Base-by-base conservation (phyloP, 2,329 filamentous ascomycete genomes). In the Ophiostoma piceae region DNA sequence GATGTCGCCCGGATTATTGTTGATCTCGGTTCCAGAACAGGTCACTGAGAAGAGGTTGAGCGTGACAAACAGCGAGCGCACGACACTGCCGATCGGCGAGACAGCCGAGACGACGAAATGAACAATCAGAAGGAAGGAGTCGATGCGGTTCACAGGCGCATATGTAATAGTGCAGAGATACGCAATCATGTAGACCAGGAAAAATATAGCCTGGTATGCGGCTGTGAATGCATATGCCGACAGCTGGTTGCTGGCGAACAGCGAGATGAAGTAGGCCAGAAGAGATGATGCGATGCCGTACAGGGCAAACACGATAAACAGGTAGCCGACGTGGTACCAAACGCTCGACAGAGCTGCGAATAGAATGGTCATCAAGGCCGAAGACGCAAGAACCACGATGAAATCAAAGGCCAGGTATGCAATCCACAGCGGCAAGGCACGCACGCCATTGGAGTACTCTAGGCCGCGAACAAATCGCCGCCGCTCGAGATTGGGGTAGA, bases 381-480 rank as follows among this genome's bases (percentile, higher is more conserved):
- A 88, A 35, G 88, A 85, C 3, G 87, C 75, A 16, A 96, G 76
- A 0, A 92, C 88, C 70, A 96, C 88, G 62, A 86, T 77, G 73
- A 94, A 92, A 79, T 97, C 94, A 76, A 97, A 96, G 0, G 83
- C 76, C 0, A 90, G 83, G 76, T 97, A 96, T 1, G 94, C 92
- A 5, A 92, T 79, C 94, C 94, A 97, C 1, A 97, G 82, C 0
- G 93, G 92, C 9, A 91, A 82, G 0, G 91, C 89, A 14, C 91
- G 85, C 37, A 97, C 92, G 66, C 94, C 94, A 76, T 97, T 97
- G 69, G 92, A 96, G 79, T 96, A 97, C 78, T 97, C 90, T 39
- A 97, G 82, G 19, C 91, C 90, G 68, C 94, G 87, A 32, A 97
- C 92, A 73, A 92, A 90, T 67, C 88, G 83, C 12, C 92, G 82